Evolutionary conservation across 2,329 filamentous ascomycete species (phyloP).

Genomic region (Fonsecaea pedrosoi): DNA sequence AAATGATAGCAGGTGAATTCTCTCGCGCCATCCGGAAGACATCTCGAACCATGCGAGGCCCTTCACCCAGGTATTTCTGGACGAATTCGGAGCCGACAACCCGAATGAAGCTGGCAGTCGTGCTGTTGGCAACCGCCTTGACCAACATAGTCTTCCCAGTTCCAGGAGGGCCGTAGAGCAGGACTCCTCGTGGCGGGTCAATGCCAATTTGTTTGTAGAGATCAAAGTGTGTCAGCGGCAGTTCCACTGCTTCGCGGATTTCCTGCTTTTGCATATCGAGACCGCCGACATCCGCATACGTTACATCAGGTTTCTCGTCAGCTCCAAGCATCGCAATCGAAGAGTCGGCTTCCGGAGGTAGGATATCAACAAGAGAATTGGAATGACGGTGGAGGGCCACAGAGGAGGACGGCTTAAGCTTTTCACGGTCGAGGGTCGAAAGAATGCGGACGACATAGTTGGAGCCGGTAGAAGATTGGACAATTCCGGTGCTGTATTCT

Average conservation of each 20-base stretch:
- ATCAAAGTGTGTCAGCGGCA: constrained; percentile 96
- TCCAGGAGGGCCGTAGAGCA: constrained; percentile 94
- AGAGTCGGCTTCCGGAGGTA: constrained; percentile 97
- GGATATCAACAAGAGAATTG: constrained; percentile 96
- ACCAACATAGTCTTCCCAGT: constrained; percentile 97
- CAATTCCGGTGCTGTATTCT: constrained; percentile 82
- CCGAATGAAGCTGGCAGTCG: constrained; percentile 96
- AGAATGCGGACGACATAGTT: constrained; percentile 99
- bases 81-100: constrained; percentile 98
- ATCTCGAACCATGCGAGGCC: constrained; percentile 97
- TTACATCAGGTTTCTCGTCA: constrained; percentile 97
- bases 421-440: constrained; percentile 96
- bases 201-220: constrained; percentile 99
- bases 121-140: constrained; percentile 98
- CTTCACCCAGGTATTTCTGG: constrained; percentile 97
- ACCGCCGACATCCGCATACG: constrained; percentile 96
- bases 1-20: constrained; percentile 98
- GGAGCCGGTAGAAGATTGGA: constrained; percentile 96
- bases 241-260: constrained; percentile 95
- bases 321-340: constrained; percentile 97
- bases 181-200: constrained; percentile 92
- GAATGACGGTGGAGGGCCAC: constrained; percentile 98
- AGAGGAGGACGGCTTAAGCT: constrained; percentile 96
- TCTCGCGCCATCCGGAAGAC: constrained; percentile 99
- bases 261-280: constrained; percentile 99